Percentiles rank a stretch among this genome's conserved stretches.
Evolutionary conservation across 2,329 filamentous ascomycete genomes (phyloP).

Genomic region (Beauveria varroae): DNA sequence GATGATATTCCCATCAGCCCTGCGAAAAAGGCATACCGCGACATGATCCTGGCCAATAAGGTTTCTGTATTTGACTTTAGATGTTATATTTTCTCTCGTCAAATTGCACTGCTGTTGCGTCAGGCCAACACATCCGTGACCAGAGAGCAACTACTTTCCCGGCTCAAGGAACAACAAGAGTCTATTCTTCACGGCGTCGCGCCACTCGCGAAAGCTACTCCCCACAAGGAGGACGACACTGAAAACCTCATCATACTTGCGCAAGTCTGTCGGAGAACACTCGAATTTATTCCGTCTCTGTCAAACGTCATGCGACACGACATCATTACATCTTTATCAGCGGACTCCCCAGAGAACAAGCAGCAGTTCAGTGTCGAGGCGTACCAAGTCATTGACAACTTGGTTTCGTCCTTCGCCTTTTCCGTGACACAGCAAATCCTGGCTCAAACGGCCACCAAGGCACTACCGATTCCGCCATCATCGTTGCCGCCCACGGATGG

Average conservation of each 20-base stretch:
- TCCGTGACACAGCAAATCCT: conserved; percentile 69
- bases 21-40: conserved; percentile 74
- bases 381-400: conserved; percentile 57
- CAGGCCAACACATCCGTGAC: conserved; percentile 68
- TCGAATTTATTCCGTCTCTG: conserved; percentile 76
- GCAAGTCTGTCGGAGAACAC: conserved; percentile 74
- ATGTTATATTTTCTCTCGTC: conserved; percentile 86
- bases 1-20: conserved; percentile 56
- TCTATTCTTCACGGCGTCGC: conserved; percentile 50
- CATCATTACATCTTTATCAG: conserved; percentile 54
- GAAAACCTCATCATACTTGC: conserved; percentile 77
- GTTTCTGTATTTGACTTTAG: conserved; percentile 95
- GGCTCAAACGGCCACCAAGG: conserved; percentile 63
- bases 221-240: conserved; percentile 48
- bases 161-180: conserved; percentile 55
- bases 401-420: conserved; percentile 73
- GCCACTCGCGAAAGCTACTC: conserved; percentile 37
- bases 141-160: conserved; percentile 53
- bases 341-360: conserved; percentile 29
- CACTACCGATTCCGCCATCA: conserved; percentile 58
- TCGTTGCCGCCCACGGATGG: conserved; percentile 38
- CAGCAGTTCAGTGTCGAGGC: conserved; percentile 30
- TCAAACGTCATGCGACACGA: conserved; percentile 76
- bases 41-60: conserved; percentile 87
- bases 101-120: conserved; percentile 73